phyloP scores from a whole-genome alignment of 495 filamentous ascomycete species.

The Tirmania nivea region DNA sequence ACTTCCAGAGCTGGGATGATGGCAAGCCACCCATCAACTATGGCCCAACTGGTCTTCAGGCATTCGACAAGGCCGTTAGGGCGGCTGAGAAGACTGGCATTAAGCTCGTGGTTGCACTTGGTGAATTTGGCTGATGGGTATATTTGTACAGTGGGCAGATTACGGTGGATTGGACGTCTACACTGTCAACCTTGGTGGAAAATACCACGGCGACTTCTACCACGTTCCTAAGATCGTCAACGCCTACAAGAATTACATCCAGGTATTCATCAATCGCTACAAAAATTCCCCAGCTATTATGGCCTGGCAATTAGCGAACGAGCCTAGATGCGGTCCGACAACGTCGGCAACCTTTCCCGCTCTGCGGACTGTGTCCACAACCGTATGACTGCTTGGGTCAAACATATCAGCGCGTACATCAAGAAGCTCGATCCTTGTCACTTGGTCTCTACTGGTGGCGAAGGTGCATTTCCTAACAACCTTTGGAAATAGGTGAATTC shows the following conservation, averaged over 20 bases:
- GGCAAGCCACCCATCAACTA: conserved; percentile 19
- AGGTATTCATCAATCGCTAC: conserved; percentile 29
- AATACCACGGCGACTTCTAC: conserved; percentile 30
- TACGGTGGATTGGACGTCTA: conserved; percentile 40
- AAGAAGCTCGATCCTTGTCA: conserved; percentile 30
- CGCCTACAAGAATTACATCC: conserved; percentile 26
- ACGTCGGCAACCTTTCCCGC: conserved; percentile 21
- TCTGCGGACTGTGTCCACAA: conserved; percentile 20
- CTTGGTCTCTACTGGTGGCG: conserved; percentile 31
- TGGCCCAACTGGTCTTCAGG: conserved; percentile 34
- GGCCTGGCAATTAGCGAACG: conserved; percentile 36
- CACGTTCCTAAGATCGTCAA: conserved; percentile 22
- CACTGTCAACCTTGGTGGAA: conserved; percentile 24
- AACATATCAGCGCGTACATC: conserved; percentile 27
- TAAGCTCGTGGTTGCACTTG: conserved; percentile 28
- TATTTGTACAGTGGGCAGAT: conserved; percentile 26
- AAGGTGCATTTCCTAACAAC: conserved; percentile 19
- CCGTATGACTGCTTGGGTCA: conserved; percentile 27
- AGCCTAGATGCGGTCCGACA: conserved; percentile 30
- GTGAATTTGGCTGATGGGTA: neutral
- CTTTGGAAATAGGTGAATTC: conserved; percentile 14
- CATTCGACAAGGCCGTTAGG: conserved; percentile 35
- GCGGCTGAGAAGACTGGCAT: conserved; percentile 32
- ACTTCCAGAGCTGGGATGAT: conserved; percentile 26
- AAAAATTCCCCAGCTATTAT: conserved; percentile 28